Base-by-base conservation (phyloP, 202 grass and related monocot genomes). In the Digitaria exilis region DNA sequence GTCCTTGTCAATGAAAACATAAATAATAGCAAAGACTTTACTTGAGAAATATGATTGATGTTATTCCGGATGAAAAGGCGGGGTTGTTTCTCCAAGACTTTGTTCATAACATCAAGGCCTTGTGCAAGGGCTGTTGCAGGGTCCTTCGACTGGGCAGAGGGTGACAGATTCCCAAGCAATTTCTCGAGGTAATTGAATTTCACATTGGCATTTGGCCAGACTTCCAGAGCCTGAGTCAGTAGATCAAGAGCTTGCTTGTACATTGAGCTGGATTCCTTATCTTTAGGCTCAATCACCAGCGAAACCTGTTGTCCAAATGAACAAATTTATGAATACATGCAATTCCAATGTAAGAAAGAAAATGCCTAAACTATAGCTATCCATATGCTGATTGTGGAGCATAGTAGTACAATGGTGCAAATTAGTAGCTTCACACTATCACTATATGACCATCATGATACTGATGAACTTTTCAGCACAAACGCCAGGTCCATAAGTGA, bases 51-150 rank as follows among this genome's bases (percentile, higher is more conserved):
- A 81, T 99, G 96, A 75, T 89, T 96, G 77, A 99, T 99, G 79
- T 99, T 99, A 88, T 99, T 99, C 50, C 96, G 89, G 54, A 99
- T 96, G 78, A 99, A 99, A 61, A 99, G 89, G 15, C 87, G 96
- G 59, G 96, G 93, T 50, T 99, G 96, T 88, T 99, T 99, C 61
- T 96, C 96, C 79, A 99, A 89, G 30, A 99, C 93, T 86, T 99
- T 99, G 79, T 99, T 99, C 96, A 99, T 99, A 83, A 99, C 96
- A 96, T 99, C 96, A 90, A 99, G 96, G 79, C 96, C 96, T 77
- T 94, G 91, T 73, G 96, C 91, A 82, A 99, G 89, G 58, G 93
- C 91, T 46, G 93, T 91, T 79, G 96, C 93, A 71, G 96, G 96
- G 22, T 99, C 96, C 90, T 99, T 99, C 21, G 96, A 99, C 74